These are phyloP conservation scores for Rhodamnia rubescens DNA, from an alignment of 345 rosid genomes.

Conservation along the genomic window DNA sequence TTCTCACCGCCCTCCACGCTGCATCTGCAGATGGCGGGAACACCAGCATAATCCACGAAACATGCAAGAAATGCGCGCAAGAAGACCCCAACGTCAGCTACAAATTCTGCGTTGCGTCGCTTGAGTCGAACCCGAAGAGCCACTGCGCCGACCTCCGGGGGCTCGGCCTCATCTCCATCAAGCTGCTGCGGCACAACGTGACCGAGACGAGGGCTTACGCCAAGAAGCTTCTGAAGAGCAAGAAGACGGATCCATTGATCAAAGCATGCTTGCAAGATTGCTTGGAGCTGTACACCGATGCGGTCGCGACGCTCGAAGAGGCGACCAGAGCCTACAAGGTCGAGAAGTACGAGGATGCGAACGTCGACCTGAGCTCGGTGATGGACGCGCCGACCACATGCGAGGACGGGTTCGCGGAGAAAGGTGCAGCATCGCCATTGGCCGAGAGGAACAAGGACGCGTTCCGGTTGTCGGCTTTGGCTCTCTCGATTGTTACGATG, in stretches of 20 bases:
- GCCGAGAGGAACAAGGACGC: slow-evolving; percentile 23
- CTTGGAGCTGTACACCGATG: slow-evolving; percentile 40
- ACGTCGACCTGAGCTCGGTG: slow-evolving; percentile 30
- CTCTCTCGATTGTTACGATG: slow-evolving; percentile 32
- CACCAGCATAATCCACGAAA: background rate
- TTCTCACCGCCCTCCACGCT: background rate
- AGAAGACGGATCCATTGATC: slow-evolving; percentile 12
- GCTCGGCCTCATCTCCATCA: slow-evolving; percentile 41
- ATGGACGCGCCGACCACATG: slow-evolving; percentile 42
- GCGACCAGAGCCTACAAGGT: slow-evolving; percentile 25
- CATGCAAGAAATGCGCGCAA: slow-evolving; percentile 34
- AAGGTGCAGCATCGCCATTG: slow-evolving; percentile 26
- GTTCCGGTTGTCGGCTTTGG: slow-evolving; percentile 32
- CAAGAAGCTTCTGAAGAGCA: slow-evolving; percentile 18
- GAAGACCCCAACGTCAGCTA: slow-evolving; percentile 36
- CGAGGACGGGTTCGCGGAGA: slow-evolving; percentile 51
- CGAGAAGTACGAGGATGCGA: slow-evolving; percentile 19
- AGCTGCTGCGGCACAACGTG: slow-evolving; percentile 18
- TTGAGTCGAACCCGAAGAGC: slow-evolving; percentile 20
- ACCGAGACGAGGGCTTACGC: slow-evolving; percentile 21
- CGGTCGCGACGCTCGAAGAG: slow-evolving; percentile 15
- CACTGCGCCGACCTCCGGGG: slow-evolving; percentile 12
- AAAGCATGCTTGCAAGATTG: slow-evolving; percentile 34
- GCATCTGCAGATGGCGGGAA: background rate
- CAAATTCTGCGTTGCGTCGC: slow-evolving; percentile 39